Conservation (phyloP, 257 asterid species). For the Plantago ovata region DNA sequence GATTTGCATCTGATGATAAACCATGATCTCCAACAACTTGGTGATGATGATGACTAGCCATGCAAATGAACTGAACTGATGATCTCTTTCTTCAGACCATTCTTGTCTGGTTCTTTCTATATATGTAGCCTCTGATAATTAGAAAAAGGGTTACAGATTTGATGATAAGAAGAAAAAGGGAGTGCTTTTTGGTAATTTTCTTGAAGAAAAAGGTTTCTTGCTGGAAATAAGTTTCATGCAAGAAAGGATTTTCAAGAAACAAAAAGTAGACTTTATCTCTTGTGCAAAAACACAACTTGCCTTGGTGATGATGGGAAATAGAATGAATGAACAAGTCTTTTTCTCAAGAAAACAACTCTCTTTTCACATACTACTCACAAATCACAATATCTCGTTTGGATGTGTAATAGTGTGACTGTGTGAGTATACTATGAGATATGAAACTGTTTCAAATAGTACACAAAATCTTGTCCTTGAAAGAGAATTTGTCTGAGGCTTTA, state of each 20-base stretch:
- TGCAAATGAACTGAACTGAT: constrained; percentile 33
- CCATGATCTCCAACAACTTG: constrained; percentile 22
- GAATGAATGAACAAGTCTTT: constrained; percentile 35
- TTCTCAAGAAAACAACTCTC: constrained; percentile 23
- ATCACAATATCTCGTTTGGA: background rate
- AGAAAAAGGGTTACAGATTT: background rate
- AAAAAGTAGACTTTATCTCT: constrained; percentile 17
- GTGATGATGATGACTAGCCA: constrained; percentile 55
- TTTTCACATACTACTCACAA: constrained; percentile 15
- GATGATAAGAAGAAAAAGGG: constrained; percentile 3
- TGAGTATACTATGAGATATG: constrained; percentile 24
- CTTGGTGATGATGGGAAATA: constrained; percentile 19
- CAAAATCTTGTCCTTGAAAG: constrained; percentile 48
- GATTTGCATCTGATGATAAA: constrained; percentile 17
- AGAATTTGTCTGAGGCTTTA: constrained; percentile 30
- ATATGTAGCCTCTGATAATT: background rate
- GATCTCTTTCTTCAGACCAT: constrained; percentile 36
- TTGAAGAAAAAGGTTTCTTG: background rate
- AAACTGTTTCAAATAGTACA: constrained; percentile 35
- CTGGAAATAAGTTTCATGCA: constrained; percentile 10
- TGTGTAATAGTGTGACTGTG: constrained; percentile 16
- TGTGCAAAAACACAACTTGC: constrained; percentile 6
- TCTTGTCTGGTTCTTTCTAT: background rate
- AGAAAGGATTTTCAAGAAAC: constrained; percentile 20
- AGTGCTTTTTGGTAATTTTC: background rate